These are phyloP conservation scores for Pterocarpus macrocarpus DNA, from an alignment of 306 rosid species.

Conservation along the genomic window DNA sequence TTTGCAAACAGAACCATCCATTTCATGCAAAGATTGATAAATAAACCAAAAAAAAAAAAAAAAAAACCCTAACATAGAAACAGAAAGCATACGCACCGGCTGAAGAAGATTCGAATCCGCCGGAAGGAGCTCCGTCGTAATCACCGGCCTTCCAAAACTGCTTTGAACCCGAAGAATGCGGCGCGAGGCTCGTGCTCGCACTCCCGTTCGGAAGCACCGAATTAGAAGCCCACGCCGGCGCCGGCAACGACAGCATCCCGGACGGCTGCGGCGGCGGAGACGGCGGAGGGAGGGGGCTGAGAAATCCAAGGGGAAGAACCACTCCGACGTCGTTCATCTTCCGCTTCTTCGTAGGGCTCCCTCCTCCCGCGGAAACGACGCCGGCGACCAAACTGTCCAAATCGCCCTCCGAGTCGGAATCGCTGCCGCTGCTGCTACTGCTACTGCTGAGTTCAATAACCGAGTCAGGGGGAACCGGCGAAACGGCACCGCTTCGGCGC, in stretches of 20 bases:
- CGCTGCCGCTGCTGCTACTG: constrained; percentile 52
- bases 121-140: constrained; percentile 63
- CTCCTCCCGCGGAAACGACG: constrained; percentile 41
- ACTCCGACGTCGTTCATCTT: constrained; percentile 52
- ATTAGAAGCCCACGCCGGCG: constrained; percentile 39
- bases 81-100: constrained; percentile 54
- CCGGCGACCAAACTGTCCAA: constrained; percentile 48
- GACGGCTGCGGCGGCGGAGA: background rate
- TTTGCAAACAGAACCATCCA: background rate
- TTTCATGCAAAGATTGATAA: background rate
- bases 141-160: constrained; percentile 99
- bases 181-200: background rate
- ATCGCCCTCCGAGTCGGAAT: constrained; percentile 54
- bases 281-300: constrained; percentile 46
- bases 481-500: constrained; percentile 11
- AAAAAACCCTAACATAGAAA: background rate
- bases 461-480: constrained; percentile 25
- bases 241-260: constrained; percentile 33
- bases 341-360: constrained; percentile 51
- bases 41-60: no score
- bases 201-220: background rate
- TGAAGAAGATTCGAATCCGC: constrained; percentile 55
- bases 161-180: constrained; percentile 42
- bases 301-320: constrained; percentile 66
- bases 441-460: constrained; percentile 68